These are phyloP conservation scores for Colletotrichum lini DNA, from an alignment of 2,329 filamentous ascomycete genomes.

Conservation along the genomic window DNA sequence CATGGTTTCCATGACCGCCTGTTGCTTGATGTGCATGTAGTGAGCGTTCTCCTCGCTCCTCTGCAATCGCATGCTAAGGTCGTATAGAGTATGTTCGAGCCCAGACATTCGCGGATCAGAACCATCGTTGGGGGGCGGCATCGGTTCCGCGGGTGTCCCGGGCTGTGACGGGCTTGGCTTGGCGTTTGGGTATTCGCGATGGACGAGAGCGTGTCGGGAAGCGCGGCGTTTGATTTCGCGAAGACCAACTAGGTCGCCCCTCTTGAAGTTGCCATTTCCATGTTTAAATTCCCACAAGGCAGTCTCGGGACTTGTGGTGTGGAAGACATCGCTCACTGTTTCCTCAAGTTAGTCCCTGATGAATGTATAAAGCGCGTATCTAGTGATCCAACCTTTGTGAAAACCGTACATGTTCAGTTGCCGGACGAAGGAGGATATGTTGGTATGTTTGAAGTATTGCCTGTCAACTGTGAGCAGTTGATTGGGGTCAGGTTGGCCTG, in stretches of 20 bases:
- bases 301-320: slow-evolving; percentile 92
- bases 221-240: slow-evolving; percentile 96
- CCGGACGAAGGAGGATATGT: slow-evolving; percentile 97
- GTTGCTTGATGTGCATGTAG: slow-evolving; percentile 84
- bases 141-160: slow-evolving; percentile 86
- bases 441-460: slow-evolving; percentile 99
- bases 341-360: slow-evolving; percentile 43
- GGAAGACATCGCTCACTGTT: slow-evolving; percentile 96
- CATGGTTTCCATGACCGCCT: slow-evolving; percentile 85
- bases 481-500: neutral
- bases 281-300: slow-evolving; percentile 99
- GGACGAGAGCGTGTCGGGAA: slow-evolving; percentile 92
- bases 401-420: slow-evolving; percentile 99
- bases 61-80: slow-evolving; percentile 81
- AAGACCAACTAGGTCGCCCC: slow-evolving; percentile 90
- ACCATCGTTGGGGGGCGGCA: slow-evolving; percentile 76
- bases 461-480: slow-evolving; percentile 60
- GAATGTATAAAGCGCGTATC: slow-evolving; percentile 1
- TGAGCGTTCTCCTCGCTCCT: slow-evolving; percentile 88
- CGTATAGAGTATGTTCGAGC: slow-evolving; percentile 87
- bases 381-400: slow-evolving; percentile 82
- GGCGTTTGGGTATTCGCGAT: slow-evolving; percentile 87
- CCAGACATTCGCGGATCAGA: slow-evolving; percentile 81
- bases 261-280: slow-evolving; percentile 96
- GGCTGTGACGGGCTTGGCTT: slow-evolving; percentile 84